Evolutionary conservation across 352 stramenopile species (phyloP).

Genomic region (Phytophthora tubulina): DNA sequence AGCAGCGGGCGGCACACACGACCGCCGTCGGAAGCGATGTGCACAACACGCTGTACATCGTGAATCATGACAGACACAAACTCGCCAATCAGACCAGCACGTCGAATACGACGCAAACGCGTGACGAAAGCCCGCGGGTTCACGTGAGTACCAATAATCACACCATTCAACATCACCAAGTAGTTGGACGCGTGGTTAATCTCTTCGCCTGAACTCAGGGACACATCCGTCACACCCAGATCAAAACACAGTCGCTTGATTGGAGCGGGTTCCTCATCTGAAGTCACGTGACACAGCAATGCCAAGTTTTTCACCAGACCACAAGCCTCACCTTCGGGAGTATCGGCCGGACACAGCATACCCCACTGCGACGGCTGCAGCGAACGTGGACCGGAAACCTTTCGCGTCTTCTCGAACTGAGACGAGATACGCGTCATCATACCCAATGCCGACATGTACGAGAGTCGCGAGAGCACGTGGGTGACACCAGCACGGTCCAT

Average conservation of each 20-base stretch:
- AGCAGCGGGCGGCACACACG: conserved; percentile 98
- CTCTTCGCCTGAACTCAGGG: conserved; percentile 95
- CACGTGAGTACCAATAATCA: conserved; percentile 97
- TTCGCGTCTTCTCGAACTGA: conserved; percentile 99
- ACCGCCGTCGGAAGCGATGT: conserved; percentile 99
- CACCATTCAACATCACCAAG: conserved; percentile 99
- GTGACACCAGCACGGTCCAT: conserved; percentile 99
- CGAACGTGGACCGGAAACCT: conserved; percentile 97
- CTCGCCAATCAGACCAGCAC: conserved; percentile 92
- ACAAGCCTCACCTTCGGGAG: conserved; percentile 99
- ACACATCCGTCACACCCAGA: conserved; percentile 97
- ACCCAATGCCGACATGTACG: conserved; percentile 98
- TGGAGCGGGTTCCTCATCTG: conserved; percentile 91
- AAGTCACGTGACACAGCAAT: conserved; percentile 97
- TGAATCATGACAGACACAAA: conserved; percentile 99
- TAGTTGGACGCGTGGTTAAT: conserved; percentile 96
- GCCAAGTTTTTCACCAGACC: conserved; percentile 99
- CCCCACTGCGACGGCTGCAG: conserved; percentile 99
- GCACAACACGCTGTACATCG: conserved; percentile 96
- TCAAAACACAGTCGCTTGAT: conserved; percentile 97
- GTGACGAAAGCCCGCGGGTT: conserved; percentile 93
- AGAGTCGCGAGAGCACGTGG: conserved; percentile 97
- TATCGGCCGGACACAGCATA: conserved; percentile 99
- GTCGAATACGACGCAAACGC: conserved; percentile 81
- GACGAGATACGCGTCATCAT: conserved; percentile 99